phyloP scores from a whole-genome alignment of 202 grass and related monocot species.

The Panicum hallii region DNA sequence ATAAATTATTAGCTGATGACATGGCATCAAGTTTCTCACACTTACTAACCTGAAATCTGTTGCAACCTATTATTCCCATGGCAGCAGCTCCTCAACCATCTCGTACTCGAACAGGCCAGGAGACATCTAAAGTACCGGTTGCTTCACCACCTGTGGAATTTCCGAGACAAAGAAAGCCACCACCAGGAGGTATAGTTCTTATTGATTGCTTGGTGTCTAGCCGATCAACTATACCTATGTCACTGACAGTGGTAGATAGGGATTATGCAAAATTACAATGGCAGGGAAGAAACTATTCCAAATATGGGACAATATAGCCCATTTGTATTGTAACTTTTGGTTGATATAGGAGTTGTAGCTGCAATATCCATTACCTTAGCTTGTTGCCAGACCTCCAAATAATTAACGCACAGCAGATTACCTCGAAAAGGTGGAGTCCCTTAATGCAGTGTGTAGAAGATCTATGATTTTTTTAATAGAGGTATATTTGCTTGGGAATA shows the following conservation, averaged over 20 bases:
- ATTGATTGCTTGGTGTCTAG: slow-evolving; percentile 1
- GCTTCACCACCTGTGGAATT: slow-evolving; percentile 37
- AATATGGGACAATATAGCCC: not conserved
- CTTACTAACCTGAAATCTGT: slow-evolving; percentile 46
- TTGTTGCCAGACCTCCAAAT: slow-evolving; percentile 37
- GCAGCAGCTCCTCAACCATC: slow-evolving; percentile 42
- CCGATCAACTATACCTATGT: not conserved
- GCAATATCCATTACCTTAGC: no score
- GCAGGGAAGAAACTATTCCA: not conserved
- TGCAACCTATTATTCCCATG: slow-evolving; percentile 37
- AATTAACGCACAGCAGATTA: not conserved
- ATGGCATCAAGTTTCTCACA: slow-evolving; percentile 33
- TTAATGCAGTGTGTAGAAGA: slow-evolving; percentile 21
- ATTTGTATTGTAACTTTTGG: no score
- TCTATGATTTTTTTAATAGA: not conserved
- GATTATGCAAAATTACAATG: not conserved
- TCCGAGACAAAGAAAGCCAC: slow-evolving; percentile 9
- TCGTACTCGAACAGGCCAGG: slow-evolving; percentile 38
- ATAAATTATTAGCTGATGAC: slow-evolving; percentile 31
- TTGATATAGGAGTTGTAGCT: not conserved
- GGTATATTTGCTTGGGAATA: not conserved
- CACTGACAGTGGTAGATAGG: not conserved
- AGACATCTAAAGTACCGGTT: slow-evolving; percentile 39
- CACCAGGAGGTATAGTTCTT: slow-evolving; percentile 27
- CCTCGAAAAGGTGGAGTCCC: slow-evolving; percentile 46